Percentiles rank a stretch among this genome's conserved stretches.
phyloP scores from a whole-genome alignment of 1,139 yeast genomes.

The Arxiozyma slooffiae region DNA sequence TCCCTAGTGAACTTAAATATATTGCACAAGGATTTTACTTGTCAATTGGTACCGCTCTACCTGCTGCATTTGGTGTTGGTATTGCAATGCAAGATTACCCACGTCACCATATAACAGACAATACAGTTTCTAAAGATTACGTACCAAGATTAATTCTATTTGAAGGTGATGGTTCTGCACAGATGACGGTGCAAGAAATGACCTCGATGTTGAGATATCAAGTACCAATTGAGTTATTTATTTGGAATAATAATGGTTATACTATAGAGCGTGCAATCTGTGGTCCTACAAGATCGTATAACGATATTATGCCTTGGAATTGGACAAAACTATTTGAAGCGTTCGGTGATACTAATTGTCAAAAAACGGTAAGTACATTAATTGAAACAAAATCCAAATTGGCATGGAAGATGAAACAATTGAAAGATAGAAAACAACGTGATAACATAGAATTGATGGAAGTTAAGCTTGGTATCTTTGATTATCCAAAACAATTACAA shows the following conservation, averaged over 20 bases:
- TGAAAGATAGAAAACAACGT: slow-evolving; percentile 10
- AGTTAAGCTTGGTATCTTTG: slow-evolving; percentile 56
- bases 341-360: slow-evolving; percentile 48
- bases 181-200: slow-evolving; percentile 79
- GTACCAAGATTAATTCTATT: slow-evolving; percentile 48
- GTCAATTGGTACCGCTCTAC: slow-evolving; percentile 80
- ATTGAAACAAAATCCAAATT: slow-evolving; percentile 14
- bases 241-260: slow-evolving; percentile 77
- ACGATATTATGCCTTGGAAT: slow-evolving; percentile 77
- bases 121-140: slow-evolving; percentile 32
- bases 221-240: slow-evolving; percentile 52
- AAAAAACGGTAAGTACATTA: slow-evolving; percentile 10
- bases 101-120: slow-evolving; percentile 13
- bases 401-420: slow-evolving; percentile 10
- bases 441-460: slow-evolving; percentile 54
- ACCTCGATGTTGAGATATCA: slow-evolving; percentile 55
- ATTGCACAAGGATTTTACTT: slow-evolving; percentile 66
- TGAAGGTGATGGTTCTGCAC: slow-evolving; percentile 89
- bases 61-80: slow-evolving; percentile 73
- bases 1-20: slow-evolving; percentile 44
- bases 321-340: slow-evolving; percentile 58
- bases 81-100: slow-evolving; percentile 52
- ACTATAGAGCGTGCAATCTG: slow-evolving; percentile 76
- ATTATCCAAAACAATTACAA: slow-evolving; percentile 43
- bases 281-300: slow-evolving; percentile 67